These are phyloP conservation scores for Pseudogymnoascus sp. DNA, from an alignment of 2,329 filamentous ascomycete genomes.

Conservation along the genomic window DNA sequence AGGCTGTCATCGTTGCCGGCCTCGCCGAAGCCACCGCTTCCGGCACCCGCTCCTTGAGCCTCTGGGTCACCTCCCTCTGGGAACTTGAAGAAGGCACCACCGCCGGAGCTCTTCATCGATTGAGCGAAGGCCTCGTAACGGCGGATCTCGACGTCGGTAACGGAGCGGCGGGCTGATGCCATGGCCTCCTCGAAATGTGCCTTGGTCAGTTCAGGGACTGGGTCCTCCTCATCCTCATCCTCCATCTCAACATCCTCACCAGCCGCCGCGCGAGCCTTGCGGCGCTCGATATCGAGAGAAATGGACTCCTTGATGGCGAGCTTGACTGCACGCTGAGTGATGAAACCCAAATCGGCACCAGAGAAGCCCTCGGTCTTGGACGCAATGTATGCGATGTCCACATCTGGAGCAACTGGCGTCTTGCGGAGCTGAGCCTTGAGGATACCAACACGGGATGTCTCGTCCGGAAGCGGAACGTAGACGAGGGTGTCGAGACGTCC, in stretches of 20 bases:
- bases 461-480: conserved; percentile 93
- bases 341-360: conserved; percentile 97
- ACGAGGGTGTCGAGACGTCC: conserved; percentile 98
- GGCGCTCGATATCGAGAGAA: conserved; percentile 75
- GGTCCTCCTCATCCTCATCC: conserved; percentile 76
- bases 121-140: conserved; percentile 97
- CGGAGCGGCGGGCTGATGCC: conserved; percentile 86
- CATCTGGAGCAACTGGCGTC: conserved; percentile 81
- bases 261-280: conserved; percentile 79
- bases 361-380: conserved; percentile 98
- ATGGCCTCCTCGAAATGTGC: conserved; percentile 98
- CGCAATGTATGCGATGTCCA: conserved; percentile 86
- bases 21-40: conserved; percentile 66
- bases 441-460: conserved; percentile 80
- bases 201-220: conserved; percentile 91
- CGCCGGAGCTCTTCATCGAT: conserved; percentile 97
- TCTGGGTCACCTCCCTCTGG: conserved; percentile 57
- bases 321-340: conserved; percentile 98
- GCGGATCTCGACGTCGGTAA: conserved; percentile 93
- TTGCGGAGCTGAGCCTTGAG: conserved; percentile 95
- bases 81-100: conserved; percentile 98
- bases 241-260: conserved; percentile 78
- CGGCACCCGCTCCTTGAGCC: conserved; percentile 57
- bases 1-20: conserved; percentile 93
- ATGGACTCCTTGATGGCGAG: conserved; percentile 98